Evolutionary conservation across 345 rosid species (phyloP), one percentile per base, ranked within the genome.

Genomic region (Ceriops zippeliana): DNA sequence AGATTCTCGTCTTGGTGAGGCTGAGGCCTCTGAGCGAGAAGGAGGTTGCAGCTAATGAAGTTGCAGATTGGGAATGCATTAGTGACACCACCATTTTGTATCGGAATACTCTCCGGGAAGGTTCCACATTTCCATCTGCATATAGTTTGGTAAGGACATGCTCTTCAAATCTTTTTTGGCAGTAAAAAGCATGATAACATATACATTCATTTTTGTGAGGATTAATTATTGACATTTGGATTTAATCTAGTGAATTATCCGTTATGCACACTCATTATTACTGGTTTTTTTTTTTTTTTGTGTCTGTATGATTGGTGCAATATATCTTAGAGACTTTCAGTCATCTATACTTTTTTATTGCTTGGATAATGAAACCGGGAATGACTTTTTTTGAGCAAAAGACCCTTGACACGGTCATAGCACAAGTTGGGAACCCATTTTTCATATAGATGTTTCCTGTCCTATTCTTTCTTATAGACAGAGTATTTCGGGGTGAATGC

Each of bases 1-100:
- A 86, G 84, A 95, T 95, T 73, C 83, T 91, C 49, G 98, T 91
- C 74, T 73, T 90, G 80, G 93, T 95, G 81, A 90, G 98, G 81
- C 71, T 90, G 81, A 87, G 99, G 86, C 99, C 99, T 68, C 78
- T 91, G 86, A 95, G 77, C 65, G 98, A 95, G 35, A 91, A 84
- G 81, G 99, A 95, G 84, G 79, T 84, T 73, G 64, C 66, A 32
- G 89, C 80, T 54, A 81, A 75, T 76, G 99, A 95, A 85, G 87
- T 78, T 66, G 89, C 92, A 0, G 99, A 95, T 63, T 95, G 99
- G 99, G 99, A 95, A 75, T 95, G 99, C 83, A 87, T 95, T 85
- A 95, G 86, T 66, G 88, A 87, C 52, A 82, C 86, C 56, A 84
- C 98, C 26, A 80, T 91, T 67, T 80, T 95, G 75, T 95, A 95